A percentile compares a stretch with the other conserved stretches of the same genome.
Conservation (phyloP, 2,329 filamentous ascomycete genomes). For the Fusarium odoratissimum region DNA sequence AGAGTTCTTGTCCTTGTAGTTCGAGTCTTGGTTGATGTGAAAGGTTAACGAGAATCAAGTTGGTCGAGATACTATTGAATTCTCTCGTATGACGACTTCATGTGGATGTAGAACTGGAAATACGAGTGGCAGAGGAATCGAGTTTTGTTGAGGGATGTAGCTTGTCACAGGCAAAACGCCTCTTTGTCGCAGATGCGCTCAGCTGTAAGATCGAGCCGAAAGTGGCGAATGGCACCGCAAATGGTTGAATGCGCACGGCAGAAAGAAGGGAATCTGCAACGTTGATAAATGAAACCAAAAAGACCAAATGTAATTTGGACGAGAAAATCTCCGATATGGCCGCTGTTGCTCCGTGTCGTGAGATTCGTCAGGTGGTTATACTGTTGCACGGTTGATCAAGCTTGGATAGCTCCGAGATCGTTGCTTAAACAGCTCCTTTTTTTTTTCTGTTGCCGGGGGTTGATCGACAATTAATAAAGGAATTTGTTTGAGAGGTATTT, state of each 20-base stretch:
- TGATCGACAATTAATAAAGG: conserved; percentile 14
- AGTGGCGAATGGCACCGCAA: conserved; percentile 30
- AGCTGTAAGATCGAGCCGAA: conserved; percentile 29
- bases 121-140: conserved; percentile 8
- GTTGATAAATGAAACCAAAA: not conserved
- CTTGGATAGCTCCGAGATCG: conserved; percentile 44
- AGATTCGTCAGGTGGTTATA: conserved; percentile 43
- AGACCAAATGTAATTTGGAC: not conserved
- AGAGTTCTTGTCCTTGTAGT: conserved; percentile 5
- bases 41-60: conserved; percentile 13
- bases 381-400: conserved; percentile 26
- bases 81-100: conserved; percentile 44
- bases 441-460: conserved; percentile 1
- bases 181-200: conserved; percentile 46
- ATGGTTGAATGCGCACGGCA: conserved; percentile 1
- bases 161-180: conserved; percentile 43
- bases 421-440: conserved; percentile 28
- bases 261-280: conserved; percentile 9
- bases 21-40: not conserved
- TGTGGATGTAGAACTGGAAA: conserved; percentile 28
- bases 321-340: conserved; percentile 39
- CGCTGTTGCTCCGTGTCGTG: conserved; percentile 36
- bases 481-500: conserved; percentile 14
- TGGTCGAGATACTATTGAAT: conserved; percentile 20
- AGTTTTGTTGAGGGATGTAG: conserved; percentile 39